These are phyloP conservation scores for Kurtzmaniella natalensis DNA, from an alignment of 1,139 yeast genomes.

Conservation along the genomic window DNA sequence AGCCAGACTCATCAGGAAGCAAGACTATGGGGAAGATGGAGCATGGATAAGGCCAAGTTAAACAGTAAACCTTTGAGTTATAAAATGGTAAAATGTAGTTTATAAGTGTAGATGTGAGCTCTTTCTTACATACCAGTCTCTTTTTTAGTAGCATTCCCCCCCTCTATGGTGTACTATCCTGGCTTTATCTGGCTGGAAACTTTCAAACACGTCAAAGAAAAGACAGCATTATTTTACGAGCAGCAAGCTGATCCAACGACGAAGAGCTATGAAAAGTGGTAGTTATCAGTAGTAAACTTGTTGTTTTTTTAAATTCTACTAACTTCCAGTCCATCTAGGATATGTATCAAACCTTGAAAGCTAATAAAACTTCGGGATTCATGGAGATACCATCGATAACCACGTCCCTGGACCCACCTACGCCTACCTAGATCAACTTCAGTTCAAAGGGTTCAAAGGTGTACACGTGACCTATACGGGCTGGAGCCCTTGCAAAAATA, in stretches of 20 bases:
- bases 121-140: too few relatives aligned
- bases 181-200: neutral
- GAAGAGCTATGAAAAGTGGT: too few relatives aligned
- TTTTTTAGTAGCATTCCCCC: neutral
- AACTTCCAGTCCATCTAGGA: too few relatives aligned
- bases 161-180: neutral
- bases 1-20: neutral
- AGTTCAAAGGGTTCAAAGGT: neutral
- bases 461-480: neutral
- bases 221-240: too few relatives aligned
- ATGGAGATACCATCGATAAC: too few relatives aligned
- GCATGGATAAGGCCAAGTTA: neutral
- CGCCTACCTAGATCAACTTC: neutral
- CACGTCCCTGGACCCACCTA: neutral
- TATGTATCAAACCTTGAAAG: too few relatives aligned
- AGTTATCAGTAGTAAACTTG: too few relatives aligned
- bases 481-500: conserved; percentile 1
- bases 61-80: neutral
- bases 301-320: too few relatives aligned
- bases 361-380: too few relatives aligned
- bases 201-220: too few relatives aligned
- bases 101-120: too few relatives aligned
- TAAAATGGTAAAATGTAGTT: neutral
- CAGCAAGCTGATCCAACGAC: too few relatives aligned
- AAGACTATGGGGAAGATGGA: neutral